Evolutionary conservation across 1,284 basidiomycete genomes (phyloP), one percentile per base, ranked within the genome.

Genomic region (Leccinum griseonigrum): DNA sequence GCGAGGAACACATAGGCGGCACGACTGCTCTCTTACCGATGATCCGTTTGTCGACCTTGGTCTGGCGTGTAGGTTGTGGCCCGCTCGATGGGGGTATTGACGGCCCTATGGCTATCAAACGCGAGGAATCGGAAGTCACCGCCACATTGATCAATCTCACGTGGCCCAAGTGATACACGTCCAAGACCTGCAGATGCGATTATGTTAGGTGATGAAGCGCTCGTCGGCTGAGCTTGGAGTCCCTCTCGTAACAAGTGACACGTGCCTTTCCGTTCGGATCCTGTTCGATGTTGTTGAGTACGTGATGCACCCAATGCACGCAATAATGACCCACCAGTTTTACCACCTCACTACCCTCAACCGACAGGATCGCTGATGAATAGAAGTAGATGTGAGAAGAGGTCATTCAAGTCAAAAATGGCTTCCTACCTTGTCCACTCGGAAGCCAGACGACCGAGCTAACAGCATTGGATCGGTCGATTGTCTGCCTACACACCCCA

Each of bases 391-490:
- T 43, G 31, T 13, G 14, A 64, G 72, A 83, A 81, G 75, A 43
- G 60, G 40, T 3, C 13, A 2, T 46, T 46, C 43, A 16, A 31
- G 52, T 13, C 13, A 29, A 26, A 22, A 22, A 22, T 22, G 22
- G 2, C n/a, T 10, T 48, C 5, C 58, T 65, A 88, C 88, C 83
- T 76, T 87, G 79, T 57, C 86, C 85, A 54, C 74, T 80, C 6
- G 90, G 87, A 67, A 87, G 82, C 90, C 91, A 92, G 18, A 83
- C 80, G 22, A 90, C 82, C 0, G 88, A 84, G 67, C 87, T 86
- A 4, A 92, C 83, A 28, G 75, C 74, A 36, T 78, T 77, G 53
- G 79, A 75, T 14, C 90, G 81, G 63, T 88, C 84, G 51, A 92
- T 90, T 1, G 87, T 90, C 69, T 81, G 84, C 63, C 79, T 83